Percentiles rank a stretch among this genome's conserved stretches.
phyloP scores from a whole-genome alignment of 208 protist genomes.

The Leishmania major region DNA sequence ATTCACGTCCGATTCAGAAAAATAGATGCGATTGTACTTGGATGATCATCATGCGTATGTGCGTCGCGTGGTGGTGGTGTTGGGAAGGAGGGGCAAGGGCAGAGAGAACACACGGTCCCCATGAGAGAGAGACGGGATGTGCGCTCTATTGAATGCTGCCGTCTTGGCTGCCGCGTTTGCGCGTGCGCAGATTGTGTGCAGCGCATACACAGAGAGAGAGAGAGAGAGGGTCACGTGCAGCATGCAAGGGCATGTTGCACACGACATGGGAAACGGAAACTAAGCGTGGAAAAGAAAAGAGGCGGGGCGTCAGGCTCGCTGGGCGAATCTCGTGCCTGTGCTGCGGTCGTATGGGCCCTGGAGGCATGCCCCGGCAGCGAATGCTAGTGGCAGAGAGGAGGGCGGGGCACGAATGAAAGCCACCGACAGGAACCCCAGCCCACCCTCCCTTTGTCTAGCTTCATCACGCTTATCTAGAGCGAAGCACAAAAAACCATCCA shows the following conservation, averaged over 20 bases:
- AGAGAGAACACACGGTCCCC: neutral
- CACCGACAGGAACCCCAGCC: neutral
- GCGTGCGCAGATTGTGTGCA: neutral
- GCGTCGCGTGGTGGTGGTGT: neutral
- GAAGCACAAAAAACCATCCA: neutral
- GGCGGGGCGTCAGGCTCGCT: neutral
- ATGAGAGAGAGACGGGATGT: neutral
- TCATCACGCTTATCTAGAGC: neutral
- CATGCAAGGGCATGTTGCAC: neutral
- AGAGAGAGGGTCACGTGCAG: neutral
- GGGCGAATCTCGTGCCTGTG: neutral
- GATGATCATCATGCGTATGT: constrained; percentile 25
- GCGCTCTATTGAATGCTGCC: neutral
- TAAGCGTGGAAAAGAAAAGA: neutral
- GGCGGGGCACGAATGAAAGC: neutral
- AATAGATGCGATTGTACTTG: constrained; percentile 76
- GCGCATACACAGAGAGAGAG: neutral
- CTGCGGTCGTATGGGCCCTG: neutral
- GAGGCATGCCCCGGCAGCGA: neutral
- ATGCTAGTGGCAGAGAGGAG: neutral
- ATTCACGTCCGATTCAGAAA: constrained; percentile 48
- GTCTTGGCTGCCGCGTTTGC: neutral
- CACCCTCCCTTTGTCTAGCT: neutral
- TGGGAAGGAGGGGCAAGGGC: neutral
- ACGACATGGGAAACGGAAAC: neutral